Evolutionary conservation across 306 rosid species (phyloP), one percentile per base, ranked within the genome.

Genomic region (Rosa chinensis): DNA sequence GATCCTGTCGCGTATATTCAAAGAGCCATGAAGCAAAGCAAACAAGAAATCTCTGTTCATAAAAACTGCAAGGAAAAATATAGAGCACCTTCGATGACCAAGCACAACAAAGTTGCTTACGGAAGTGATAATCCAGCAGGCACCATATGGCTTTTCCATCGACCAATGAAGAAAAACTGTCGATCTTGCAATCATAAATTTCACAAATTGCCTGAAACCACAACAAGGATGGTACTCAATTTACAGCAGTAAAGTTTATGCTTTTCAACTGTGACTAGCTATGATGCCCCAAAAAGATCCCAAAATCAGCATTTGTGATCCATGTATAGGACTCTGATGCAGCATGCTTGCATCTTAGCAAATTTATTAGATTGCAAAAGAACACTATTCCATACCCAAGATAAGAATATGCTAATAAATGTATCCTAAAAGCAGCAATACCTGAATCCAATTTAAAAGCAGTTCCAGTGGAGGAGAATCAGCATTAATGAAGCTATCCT

Each of bases 61-160:
- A 78, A 47, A 56, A 64, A 52, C 50, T 50, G 37, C 50, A 79
- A 80, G 53, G 52, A 56, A 44, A 40, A 72, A 73, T 4, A 18
- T 69, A 81, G 12, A 86, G 81, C 75, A 94, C 99, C 97, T 91
- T 89, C 56, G 82, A 61, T 48, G 91, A 88, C 78, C 87, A 81
- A 48, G 94, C 78, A 84, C 86, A 85, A 72, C 77, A 82, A 83
- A 94, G 89, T 84, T 94, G 95, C 85, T 87, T 91, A 74, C 89
- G 92, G 80, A 92, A 92, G 86, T 92, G 91, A 79, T 91, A 87
- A 78, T 94, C 97, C 73, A 94, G 99, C 80, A 94, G 77, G 89
- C 99, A 94, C 97, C 99, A 94, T 81, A 94, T 86, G 48, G 97
- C 97, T 88, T 92, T 94, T 88, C 99, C 99, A 85, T 92, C 97